Conservation (phyloP, 208 protist species). For the Trypanosoma brucei region DNA sequence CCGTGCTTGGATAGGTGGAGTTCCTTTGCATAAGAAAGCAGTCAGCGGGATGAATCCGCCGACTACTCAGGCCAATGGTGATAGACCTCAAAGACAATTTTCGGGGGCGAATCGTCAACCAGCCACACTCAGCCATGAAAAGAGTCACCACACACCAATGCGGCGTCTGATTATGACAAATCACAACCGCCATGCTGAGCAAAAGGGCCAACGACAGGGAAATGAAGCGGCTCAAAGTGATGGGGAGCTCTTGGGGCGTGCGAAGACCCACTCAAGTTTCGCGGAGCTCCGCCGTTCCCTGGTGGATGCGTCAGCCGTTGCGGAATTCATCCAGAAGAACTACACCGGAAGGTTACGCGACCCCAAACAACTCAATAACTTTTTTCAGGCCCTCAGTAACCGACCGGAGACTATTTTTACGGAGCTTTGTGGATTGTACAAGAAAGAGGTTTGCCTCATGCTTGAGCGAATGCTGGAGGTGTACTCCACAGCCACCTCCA, state of each 20-base stretch:
- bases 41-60: too few relatives aligned
- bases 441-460: constrained; percentile 39
- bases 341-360: constrained; percentile 42
- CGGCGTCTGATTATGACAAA: too few relatives aligned
- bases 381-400: constrained; percentile 69
- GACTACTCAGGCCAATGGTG: too few relatives aligned
- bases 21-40: too few relatives aligned
- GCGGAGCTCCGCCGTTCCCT: constrained; percentile 38
- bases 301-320: constrained; percentile 41
- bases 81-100: too few relatives aligned
- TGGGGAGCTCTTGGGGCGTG: constrained; percentile 28
- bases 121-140: too few relatives aligned
- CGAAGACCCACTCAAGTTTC: constrained; percentile 57
- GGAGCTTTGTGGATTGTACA: constrained; percentile 43
- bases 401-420: constrained; percentile 43
- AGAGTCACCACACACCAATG: too few relatives aligned
- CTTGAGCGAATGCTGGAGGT: constrained; percentile 64
- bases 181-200: too few relatives aligned
- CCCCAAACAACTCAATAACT: constrained; percentile 49
- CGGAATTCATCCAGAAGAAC: constrained; percentile 51
- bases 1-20: too few relatives aligned
- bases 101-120: too few relatives aligned
- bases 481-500: constrained; percentile 34
- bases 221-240: neutral
- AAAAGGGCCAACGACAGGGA: too few relatives aligned